Percentiles rank a stretch among this genome's conserved stretches.
Conservation (phyloP, 768 basidiomycete species). For the Cystoderma amianthinum region DNA sequence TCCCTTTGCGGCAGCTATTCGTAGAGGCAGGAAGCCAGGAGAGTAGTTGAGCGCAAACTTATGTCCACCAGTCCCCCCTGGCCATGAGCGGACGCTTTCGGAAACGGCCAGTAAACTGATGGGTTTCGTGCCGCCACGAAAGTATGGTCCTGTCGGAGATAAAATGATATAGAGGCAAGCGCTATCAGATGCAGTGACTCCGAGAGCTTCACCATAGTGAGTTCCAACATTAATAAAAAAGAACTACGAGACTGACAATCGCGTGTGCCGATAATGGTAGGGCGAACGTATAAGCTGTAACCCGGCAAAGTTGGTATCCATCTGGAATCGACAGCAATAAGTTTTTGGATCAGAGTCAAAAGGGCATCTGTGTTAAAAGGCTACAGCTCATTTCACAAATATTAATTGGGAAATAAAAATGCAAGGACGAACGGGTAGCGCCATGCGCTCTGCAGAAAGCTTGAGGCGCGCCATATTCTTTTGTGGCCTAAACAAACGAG, state of each 20-base stretch:
- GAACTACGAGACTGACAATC: constrained; percentile 17
- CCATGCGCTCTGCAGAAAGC: constrained; percentile 61
- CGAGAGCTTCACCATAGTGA: constrained; percentile 28
- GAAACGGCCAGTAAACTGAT: constrained; percentile 33
- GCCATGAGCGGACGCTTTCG: constrained; percentile 40
- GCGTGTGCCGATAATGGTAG: constrained; percentile 60
- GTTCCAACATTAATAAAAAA: constrained; percentile 28
- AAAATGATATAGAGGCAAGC: constrained; percentile 74
- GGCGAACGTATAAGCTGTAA: constrained; percentile 83
- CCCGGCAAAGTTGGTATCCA: constrained; percentile 79
- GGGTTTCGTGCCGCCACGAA: constrained; percentile 55
- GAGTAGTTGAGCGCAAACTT: constrained; percentile 71
- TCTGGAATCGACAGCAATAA: constrained; percentile 64
- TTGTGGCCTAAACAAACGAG: constrained; percentile 76
- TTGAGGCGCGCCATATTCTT: constrained; percentile 81
- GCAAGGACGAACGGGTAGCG: constrained; percentile 50
- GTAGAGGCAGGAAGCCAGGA: constrained; percentile 56
- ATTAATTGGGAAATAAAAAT: not conserved
- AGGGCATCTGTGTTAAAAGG: constrained; percentile 68
- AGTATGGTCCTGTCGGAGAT: constrained; percentile 73
- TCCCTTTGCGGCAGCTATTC: constrained; percentile 55
- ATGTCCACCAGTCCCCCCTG: constrained; percentile 68
- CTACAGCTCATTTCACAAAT: constrained; percentile 21
- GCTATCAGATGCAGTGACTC: constrained; percentile 64
- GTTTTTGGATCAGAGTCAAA: constrained; percentile 64